Percentiles rank a stretch among this genome's conserved stretches.
phyloP scores from a whole-genome alignment of 2,329 filamentous ascomycete species.

The Colletotrichum sp. region DNA sequence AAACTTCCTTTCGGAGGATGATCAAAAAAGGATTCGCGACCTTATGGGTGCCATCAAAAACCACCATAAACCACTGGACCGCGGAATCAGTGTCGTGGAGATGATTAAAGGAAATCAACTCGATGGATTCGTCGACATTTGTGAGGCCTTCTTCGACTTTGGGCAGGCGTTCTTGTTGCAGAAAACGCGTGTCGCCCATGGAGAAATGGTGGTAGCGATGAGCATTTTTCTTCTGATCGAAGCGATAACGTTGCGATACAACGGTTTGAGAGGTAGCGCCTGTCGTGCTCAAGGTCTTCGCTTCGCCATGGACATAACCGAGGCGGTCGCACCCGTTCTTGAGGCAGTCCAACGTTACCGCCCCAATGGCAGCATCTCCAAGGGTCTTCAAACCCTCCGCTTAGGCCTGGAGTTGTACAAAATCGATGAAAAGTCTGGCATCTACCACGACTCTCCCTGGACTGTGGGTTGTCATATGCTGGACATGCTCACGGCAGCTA shows the following conservation, averaged over 20 bases:
- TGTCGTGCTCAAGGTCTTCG: not conserved
- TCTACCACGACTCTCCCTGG: not conserved
- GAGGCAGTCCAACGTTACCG: fast-evolving
- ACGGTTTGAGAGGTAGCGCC: fast-evolving
- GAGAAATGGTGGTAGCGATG: not conserved
- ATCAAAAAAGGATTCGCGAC: not conserved
- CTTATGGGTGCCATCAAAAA: not conserved
- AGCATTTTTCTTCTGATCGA: not conserved
- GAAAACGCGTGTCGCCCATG: fast-evolving
- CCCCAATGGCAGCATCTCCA: not conserved
- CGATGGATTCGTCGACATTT: fast-evolving
- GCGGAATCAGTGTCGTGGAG: not conserved
- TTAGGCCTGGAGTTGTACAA: fast-evolving
- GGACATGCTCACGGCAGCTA: not conserved
- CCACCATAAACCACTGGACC: too few species aligned
- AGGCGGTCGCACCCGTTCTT: not conserved
- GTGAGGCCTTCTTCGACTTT: not conserved
- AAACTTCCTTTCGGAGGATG: fast-evolving
- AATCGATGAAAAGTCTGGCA: fast-evolving
- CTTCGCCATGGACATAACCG: not conserved
- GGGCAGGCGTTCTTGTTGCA: not conserved
- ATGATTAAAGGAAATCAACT: fast-evolving
- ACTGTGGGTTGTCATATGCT: not conserved
- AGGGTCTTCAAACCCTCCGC: fast-evolving
- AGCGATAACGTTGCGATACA: fast-evolving